Percentiles rank a stretch among this genome's conserved stretches.
Conservation (phyloP, 1,284 basidiomycete species). For the Ganoderma meredithae region DNA sequence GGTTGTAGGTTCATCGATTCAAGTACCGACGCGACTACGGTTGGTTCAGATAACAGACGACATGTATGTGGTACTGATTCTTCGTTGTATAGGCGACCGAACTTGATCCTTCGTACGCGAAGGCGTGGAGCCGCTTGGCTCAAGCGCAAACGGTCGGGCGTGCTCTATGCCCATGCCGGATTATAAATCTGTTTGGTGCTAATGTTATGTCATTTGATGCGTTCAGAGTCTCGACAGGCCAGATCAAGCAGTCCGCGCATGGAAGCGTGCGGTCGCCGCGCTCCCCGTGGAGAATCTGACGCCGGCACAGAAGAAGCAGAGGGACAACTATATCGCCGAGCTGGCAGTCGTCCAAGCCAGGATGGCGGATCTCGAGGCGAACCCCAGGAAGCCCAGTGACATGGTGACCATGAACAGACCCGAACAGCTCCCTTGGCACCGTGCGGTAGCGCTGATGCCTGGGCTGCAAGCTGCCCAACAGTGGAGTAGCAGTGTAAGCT, state of each 20-base stretch:
- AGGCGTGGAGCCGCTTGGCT: conserved; percentile 24
- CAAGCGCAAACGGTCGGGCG: conserved; percentile 1
- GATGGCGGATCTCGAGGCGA: conserved; percentile 6
- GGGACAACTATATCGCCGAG: conserved; percentile 37
- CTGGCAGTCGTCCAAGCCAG: conserved; percentile 24
- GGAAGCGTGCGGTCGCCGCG: conserved; percentile 35
- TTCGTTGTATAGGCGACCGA: conserved; percentile 40
- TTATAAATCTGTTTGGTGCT: neutral
- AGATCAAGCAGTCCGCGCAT: conserved; percentile 27
- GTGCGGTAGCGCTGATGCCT: conserved; percentile 30
- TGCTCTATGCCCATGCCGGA: neutral
- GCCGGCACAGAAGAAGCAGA: conserved; percentile 39
- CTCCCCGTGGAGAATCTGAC: conserved; percentile 36
- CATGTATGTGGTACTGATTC: neutral
- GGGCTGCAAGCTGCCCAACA: conserved; percentile 15
- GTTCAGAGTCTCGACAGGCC: conserved; percentile 32
- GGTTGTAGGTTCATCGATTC: conserved; percentile 28
- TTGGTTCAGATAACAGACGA: neutral
- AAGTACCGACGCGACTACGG: conserved; percentile 26
- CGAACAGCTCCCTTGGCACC: conserved; percentile 30
- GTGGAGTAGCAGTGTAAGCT: conserved; percentile 31
- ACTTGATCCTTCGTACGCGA: conserved; percentile 42
- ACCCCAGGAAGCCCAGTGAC: conserved; percentile 1
- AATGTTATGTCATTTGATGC: neutral
- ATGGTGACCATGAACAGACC: neutral